These are phyloP conservation scores for Phytophthora vignae DNA, from an alignment of 352 stramenopile genomes.

Conservation along the genomic window DNA sequence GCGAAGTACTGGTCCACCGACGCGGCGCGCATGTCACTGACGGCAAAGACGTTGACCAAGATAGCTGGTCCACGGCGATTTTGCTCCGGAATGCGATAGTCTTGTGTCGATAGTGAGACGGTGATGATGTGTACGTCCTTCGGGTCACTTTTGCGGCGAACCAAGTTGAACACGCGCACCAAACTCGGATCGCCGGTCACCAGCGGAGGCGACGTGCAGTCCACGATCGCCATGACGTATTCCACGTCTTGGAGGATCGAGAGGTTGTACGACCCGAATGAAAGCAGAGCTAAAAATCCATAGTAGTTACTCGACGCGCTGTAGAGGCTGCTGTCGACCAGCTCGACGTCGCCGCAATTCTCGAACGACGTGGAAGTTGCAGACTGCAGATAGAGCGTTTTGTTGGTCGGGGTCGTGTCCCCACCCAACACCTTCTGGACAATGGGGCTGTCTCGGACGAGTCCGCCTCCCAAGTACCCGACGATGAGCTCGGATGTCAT, in stretches of 20 bases:
- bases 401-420: constrained; percentile 37
- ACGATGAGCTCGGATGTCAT: constrained; percentile 38
- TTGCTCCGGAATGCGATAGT: constrained; percentile 34
- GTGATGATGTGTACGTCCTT: constrained; percentile 33
- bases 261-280: constrained; percentile 41
- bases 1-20: constrained; percentile 35
- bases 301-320: constrained; percentile 17
- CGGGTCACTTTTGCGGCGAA: constrained; percentile 27
- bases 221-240: constrained; percentile 31
- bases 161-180: constrained; percentile 34
- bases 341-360: constrained; percentile 15
- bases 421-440: constrained; percentile 33
- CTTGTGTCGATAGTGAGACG: constrained; percentile 27
- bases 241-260: constrained; percentile 38
- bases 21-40: constrained; percentile 35
- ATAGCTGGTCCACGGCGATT: constrained; percentile 22
- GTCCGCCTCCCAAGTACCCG: constrained; percentile 29
- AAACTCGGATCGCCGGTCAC: constrained; percentile 33
- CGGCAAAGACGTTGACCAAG: constrained; percentile 31
- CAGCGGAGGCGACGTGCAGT: constrained; percentile 34
- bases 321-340: constrained; percentile 40
- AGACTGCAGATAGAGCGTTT: constrained; percentile 44
- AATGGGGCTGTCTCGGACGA: constrained; percentile 44
- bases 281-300: constrained; percentile 25
- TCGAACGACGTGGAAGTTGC: constrained; percentile 24